Evolutionary conservation across 2,329 filamentous ascomycete species (phyloP).

Genomic region (Cladobotryum protrusum): DNA sequence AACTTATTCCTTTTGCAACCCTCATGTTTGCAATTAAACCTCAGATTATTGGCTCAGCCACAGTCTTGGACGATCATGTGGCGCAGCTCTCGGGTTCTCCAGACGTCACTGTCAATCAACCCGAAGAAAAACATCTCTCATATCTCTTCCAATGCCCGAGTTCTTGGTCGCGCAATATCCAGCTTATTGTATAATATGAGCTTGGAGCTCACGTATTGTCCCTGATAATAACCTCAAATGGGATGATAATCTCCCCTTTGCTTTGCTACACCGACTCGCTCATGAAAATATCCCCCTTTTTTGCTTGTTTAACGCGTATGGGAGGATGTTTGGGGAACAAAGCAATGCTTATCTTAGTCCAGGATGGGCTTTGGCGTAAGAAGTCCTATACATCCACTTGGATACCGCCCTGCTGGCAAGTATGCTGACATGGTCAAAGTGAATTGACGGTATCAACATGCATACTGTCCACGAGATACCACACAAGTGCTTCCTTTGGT

Average conservation of each 20-base stretch:
- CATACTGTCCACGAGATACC: conserved; percentile 27
- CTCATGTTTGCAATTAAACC: too few species aligned
- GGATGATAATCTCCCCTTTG: background rate
- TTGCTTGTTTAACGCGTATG: background rate
- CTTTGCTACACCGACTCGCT: background rate
- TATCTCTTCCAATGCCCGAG: too few species aligned
- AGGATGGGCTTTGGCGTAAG: background rate
- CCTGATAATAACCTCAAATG: too few species aligned
- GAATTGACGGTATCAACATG: conserved; percentile 28
- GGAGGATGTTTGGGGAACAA: background rate
- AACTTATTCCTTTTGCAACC: too few species aligned
- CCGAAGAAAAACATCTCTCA: too few species aligned
- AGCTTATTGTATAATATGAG: too few species aligned
- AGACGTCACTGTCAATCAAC: too few species aligned
- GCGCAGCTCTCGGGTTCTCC: too few species aligned
- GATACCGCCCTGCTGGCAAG: background rate
- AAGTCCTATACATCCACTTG: background rate
- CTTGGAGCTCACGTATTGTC: too few species aligned
- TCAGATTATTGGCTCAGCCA: too few species aligned
- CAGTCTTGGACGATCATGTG: too few species aligned
- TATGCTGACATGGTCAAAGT: background rate
- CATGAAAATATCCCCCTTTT: background rate
- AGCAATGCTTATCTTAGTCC: background rate
- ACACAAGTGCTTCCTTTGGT: conserved; percentile 32
- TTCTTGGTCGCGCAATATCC: too few species aligned